Evolutionary conservation across 805 yeast species (phyloP), one percentile per base, ranked within the genome.

Genomic region (Debaryomyces castellii): DNA sequence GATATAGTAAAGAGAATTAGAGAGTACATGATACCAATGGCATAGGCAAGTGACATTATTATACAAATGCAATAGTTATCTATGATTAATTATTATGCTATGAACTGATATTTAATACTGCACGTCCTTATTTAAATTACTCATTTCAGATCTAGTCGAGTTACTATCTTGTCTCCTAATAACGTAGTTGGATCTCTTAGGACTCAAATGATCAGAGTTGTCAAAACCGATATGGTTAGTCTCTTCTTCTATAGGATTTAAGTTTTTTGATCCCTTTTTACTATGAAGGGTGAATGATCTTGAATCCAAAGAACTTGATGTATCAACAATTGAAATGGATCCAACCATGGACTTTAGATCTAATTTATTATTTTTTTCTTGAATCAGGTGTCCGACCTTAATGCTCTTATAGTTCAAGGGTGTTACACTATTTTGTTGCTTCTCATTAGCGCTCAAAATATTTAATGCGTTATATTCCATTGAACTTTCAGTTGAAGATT

Each of bases 21-120:
- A 38, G 62, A 59, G 34, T 67, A 63, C 49, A 64, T 68, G 64
- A 45, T 68, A 10, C 73, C 73, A 0, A 61, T 67, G 66, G 62
- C 58, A 1, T 64, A 51, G 43, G 52, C 58, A 28, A 12, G 14
- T 8, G 11, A 12, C 11, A 12, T 28, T 28, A 41, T 48, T 53
- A 9, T 14, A 28, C n/a, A 12, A 6, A 28, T 28, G n/a, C n/a
- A 28, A 5, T 16, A 57, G 40, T 35, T 30, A 17, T 39, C 32
- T 48, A 39, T 27, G 10, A 24, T 39, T 27, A 33, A 34, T 34
- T 28, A 44, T 12, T 43, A 36, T 23, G 12, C n/a, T 37, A 35
- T 14, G 23, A 3, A 7, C 4, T 12, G 18, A 16, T 16, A 5
- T 23, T 17, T 23, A 10, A 33, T 40, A 40, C 17, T 25, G 21